Evolutionary conservation across 352 stramenopile species (phyloP).

Genomic region (Pythium phragmiticola): DNA sequence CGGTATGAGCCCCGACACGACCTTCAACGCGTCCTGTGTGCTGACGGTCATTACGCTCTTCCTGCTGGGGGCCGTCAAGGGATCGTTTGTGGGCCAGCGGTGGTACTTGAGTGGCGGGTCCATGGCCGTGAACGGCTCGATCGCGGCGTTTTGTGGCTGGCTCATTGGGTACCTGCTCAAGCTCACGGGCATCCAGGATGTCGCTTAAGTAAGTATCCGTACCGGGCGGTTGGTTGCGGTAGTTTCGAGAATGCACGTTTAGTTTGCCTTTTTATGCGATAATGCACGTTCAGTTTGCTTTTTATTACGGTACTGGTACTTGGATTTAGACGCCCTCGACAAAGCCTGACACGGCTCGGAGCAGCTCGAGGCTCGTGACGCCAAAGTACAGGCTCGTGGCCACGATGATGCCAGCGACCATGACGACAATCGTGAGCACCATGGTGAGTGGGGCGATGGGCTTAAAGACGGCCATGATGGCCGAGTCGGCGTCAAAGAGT

Average conservation of each 20-base stretch:
- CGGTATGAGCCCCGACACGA: conserved; percentile 52
- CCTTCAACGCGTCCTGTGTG: conserved; percentile 92
- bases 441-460: conserved; percentile 60
- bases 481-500: conserved; percentile 59
- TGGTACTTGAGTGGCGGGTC: conserved; percentile 64
- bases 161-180: conserved; percentile 82
- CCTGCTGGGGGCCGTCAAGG: conserved; percentile 92
- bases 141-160: conserved; percentile 74
- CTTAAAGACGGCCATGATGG: conserved; percentile 56
- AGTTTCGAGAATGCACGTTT: neutral
- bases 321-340: conserved; percentile 32
- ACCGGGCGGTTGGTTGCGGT: neutral
- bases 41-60: conserved; percentile 94
- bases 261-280: conserved; percentile 1
- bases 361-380: conserved; percentile 49
- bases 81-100: conserved; percentile 76
- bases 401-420: conserved; percentile 43
- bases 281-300: conserved; percentile 1
- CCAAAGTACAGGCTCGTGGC: conserved; percentile 49
- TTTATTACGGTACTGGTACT: neutral
- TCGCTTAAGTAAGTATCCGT: conserved; percentile 33
- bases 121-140: conserved; percentile 78
- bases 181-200: conserved; percentile 77
- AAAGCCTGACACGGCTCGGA: conserved; percentile 66
- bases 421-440: conserved; percentile 59